Conservation (phyloP, 225 moss, liverwort and hornwort genomes). For the Anthoceros angustus region DNA sequence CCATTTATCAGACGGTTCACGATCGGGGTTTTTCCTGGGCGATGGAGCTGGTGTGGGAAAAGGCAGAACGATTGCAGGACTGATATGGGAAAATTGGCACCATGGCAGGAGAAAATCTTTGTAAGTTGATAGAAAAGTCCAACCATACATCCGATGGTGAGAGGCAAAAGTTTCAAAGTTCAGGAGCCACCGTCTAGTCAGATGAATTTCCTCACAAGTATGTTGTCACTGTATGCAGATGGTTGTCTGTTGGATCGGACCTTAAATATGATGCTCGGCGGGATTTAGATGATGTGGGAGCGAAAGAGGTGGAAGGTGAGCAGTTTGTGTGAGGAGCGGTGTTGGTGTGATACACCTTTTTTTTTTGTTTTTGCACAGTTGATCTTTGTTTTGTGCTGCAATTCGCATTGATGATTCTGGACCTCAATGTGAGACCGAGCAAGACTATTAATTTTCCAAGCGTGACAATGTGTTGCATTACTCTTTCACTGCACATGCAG, state of each 20-base stretch:
- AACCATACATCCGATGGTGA: not conserved
- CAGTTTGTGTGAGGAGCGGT: not conserved
- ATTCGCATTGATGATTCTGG: not conserved
- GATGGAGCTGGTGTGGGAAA: slow-evolving; percentile 99
- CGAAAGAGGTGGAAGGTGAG: slow-evolving; percentile 55
- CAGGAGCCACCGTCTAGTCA: not conserved
- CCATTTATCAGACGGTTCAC: slow-evolving; percentile 48
- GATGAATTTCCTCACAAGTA: not conserved
- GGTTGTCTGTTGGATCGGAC: slow-evolving; percentile 98
- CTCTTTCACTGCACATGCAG: slow-evolving; percentile 17
- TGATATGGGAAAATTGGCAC: slow-evolving; percentile 99
- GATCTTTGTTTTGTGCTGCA: slow-evolving; percentile 10
- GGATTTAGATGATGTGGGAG: slow-evolving; percentile 94
- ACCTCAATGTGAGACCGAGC: too few relatives aligned
- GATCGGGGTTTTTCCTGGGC: slow-evolving; percentile 93
- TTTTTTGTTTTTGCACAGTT: too few relatives aligned
- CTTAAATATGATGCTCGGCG: slow-evolving; percentile 94
- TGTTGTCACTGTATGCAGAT: slow-evolving; percentile 25
- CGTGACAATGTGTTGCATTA: too few relatives aligned
- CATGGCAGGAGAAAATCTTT: slow-evolving; percentile 72
- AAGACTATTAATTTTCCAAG: too few relatives aligned
- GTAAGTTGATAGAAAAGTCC: slow-evolving; percentile 20
- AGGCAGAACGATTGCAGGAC: slow-evolving; percentile 93
- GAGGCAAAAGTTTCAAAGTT: not conserved
- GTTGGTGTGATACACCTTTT: not conserved